Percentiles rank a stretch among this genome's conserved stretches.
phyloP scores from a whole-genome alignment of 148 eudicot genomes.

The Agrostemma githago region DNA sequence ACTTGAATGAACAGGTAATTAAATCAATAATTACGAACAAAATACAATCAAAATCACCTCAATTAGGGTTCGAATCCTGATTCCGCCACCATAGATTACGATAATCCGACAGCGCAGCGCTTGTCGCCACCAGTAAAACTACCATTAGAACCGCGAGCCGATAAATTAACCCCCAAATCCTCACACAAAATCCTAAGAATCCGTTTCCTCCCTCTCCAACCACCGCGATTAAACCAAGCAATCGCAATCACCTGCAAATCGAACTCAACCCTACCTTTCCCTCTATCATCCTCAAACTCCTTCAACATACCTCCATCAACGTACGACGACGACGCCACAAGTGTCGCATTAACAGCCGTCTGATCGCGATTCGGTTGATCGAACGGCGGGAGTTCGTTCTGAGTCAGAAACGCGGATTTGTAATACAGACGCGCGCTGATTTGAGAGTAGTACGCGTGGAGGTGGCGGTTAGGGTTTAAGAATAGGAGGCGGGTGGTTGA shows the following conservation, averaged over 20 bases:
- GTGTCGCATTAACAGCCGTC: slow-evolving; percentile 31
- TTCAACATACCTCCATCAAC: slow-evolving; percentile 20
- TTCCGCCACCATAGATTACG: not conserved
- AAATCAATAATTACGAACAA: not conserved
- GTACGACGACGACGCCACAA: slow-evolving; percentile 36
- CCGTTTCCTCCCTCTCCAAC: slow-evolving; percentile 54
- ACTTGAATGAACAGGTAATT: not conserved
- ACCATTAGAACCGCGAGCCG: slow-evolving; percentile 20
- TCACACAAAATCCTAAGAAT: slow-evolving; percentile 51
- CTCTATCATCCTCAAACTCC: slow-evolving; percentile 33
- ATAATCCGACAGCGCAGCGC: slow-evolving; percentile 22
- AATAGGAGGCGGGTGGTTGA: slow-evolving; percentile 12
- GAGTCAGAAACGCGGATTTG: slow-evolving; percentile 17
- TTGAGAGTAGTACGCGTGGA: slow-evolving; percentile 40
- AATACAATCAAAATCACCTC: slow-evolving; percentile 14
- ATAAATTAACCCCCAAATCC: slow-evolving; percentile 33
- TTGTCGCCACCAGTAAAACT: slow-evolving; percentile 14
- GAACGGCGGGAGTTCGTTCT: slow-evolving; percentile 47
- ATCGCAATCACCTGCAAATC: slow-evolving; percentile 38
- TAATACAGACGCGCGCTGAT: slow-evolving; percentile 36
- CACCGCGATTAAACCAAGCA: slow-evolving; percentile 51
- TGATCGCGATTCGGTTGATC: slow-evolving; percentile 38
- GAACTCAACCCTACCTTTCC: slow-evolving; percentile 34
- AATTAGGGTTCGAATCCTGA: not conserved
- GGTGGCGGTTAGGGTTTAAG: slow-evolving; percentile 24